Conservation (phyloP, 805 yeast species). For the Barnettozyma populi region DNA sequence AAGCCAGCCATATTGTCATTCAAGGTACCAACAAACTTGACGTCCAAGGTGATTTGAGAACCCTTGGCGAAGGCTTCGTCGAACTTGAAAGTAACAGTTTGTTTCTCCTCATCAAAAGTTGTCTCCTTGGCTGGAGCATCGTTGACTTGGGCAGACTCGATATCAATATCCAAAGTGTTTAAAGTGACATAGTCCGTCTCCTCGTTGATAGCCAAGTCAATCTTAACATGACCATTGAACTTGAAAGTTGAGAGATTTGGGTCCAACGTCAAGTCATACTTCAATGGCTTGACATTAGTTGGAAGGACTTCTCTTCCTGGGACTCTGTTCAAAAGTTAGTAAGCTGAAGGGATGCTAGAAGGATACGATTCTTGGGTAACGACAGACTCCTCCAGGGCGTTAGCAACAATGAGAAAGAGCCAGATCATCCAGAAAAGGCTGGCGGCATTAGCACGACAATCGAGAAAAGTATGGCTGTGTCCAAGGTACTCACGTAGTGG, state of each 20-base stretch:
- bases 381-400: background rate
- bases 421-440: background rate
- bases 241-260: conserved; percentile 57
- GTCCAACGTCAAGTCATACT: conserved; percentile 64
- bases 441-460: background rate
- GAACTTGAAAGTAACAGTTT: conserved; percentile 59
- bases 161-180: conserved; percentile 61
- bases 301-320: conserved; percentile 47
- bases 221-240: conserved; percentile 49
- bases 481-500: conserved; percentile 5
- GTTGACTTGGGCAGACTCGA: conserved; percentile 42
- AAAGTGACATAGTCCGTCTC: conserved; percentile 42
- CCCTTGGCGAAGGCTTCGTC: conserved; percentile 35
- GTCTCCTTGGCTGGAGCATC: conserved; percentile 33
- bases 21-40: conserved; percentile 56
- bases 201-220: conserved; percentile 50
- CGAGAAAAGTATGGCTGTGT: background rate
- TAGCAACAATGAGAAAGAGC: background rate
- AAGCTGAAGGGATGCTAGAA: background rate
- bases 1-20: conserved; percentile 82
- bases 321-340: conserved; percentile 15
- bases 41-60: conserved; percentile 38
- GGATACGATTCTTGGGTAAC: background rate
- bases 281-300: conserved; percentile 60
- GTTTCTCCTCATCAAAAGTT: conserved; percentile 45